Evolutionary conservation across 371 early-diverging fungal species (phyloP), one percentile per base, ranked within the genome.

Genomic region (Blakeslea trispora): DNA sequence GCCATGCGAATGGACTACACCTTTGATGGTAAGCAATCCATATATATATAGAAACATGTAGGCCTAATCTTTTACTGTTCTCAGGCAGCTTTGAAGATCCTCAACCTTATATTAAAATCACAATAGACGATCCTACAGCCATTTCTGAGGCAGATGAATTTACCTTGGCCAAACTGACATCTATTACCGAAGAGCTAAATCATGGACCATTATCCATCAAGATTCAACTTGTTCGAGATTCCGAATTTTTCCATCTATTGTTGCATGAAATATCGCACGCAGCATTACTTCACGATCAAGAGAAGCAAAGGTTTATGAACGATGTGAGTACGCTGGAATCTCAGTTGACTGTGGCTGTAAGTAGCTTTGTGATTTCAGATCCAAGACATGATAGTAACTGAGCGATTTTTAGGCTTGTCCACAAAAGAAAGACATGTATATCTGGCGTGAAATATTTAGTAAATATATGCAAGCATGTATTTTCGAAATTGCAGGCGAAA

Each of bases 371-470:
- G n/a, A n/a, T n/a, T n/a, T n/a, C n/a, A n/a, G n/a, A n/a, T n/a
- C n/a, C n/a, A n/a, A n/a, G n/a, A n/a, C n/a, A n/a, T n/a, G n/a
- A n/a, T n/a, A n/a, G n/a, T n/a, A n/a, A n/a, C n/a, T n/a, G n/a
- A n/a, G n/a, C n/a, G n/a, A n/a, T 8, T 3, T 17, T n/a, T 42
- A 58, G 53, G 58, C 58, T 17, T 47, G 53, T 24, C 53, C 49
- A 23, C 24, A 57, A 9, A 53, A 57, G 39, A 48, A 51, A 7
- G 57, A 57, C 23, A 40, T 87, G 62, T 82, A 86, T 49, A 61
- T 70, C 6, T 88, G 90, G 90, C 77, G 90, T 23, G 79, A 84
- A 53, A 81, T 89, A 46, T 81, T 89, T 47, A 74, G 78, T 40
- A 53, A 83, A n/a, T 89, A 89, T 49, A 61, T 81, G 45, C 83